phyloP scores from a whole-genome alignment of 140 eudicot species.

The Erigeron philadelphicus region DNA sequence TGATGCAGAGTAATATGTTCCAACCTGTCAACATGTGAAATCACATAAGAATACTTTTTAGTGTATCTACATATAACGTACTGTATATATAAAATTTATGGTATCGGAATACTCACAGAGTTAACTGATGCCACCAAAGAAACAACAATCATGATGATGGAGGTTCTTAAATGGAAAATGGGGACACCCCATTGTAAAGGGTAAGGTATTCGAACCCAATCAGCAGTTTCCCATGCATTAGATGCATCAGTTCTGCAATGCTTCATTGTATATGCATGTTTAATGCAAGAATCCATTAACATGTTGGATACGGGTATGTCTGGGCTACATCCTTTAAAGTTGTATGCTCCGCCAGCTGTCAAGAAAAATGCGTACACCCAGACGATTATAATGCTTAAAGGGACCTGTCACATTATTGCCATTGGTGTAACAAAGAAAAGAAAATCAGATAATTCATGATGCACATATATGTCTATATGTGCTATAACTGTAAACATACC shows the following conservation, averaged over 20 bases:
- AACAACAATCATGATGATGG: conserved; percentile 72
- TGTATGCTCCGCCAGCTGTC: conserved; percentile 93
- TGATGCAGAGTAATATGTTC: conserved; percentile 75
- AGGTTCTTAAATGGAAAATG: conserved; percentile 61
- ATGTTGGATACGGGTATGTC: conserved; percentile 77
- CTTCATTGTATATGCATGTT: conserved; percentile 90
- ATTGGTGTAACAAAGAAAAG: conserved; percentile 9
- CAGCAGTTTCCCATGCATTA: conserved; percentile 77
- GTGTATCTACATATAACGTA: too few species aligned
- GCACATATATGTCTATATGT: conserved; percentile 7
- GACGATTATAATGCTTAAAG: conserved; percentile 61
- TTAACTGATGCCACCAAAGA: conserved; percentile 80
- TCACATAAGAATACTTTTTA: conserved; percentile 16
- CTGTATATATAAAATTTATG: background rate
- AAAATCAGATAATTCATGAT: conserved; percentile 12
- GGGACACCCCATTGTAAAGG: conserved; percentile 99
- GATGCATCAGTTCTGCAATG: conserved; percentile 92
- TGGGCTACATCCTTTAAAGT: conserved; percentile 74
- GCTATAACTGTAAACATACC: conserved; percentile 38
- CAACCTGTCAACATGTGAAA: conserved; percentile 47
- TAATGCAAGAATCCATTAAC: conserved; percentile 64
- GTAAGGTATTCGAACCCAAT: conserved; percentile 88
- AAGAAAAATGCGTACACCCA: conserved; percentile 92
- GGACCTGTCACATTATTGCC: conserved; percentile 55
- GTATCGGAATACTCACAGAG: conserved; percentile 56